phyloP scores from a whole-genome alignment of 768 basidiomycete species.

The Hemileccinum impolitum region DNA sequence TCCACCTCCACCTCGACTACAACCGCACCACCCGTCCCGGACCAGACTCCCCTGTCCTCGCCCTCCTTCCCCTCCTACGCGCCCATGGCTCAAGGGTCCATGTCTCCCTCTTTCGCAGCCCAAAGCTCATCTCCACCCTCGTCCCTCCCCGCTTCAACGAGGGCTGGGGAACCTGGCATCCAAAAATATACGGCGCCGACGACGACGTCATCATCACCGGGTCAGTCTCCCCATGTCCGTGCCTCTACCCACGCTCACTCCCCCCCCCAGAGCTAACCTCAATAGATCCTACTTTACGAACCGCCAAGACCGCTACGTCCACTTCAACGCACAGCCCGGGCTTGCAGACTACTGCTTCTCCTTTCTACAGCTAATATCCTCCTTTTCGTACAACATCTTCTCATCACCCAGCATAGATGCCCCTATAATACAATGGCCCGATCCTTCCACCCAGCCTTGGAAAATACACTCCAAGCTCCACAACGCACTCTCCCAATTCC shows the following conservation, averaged over 20 bases:
- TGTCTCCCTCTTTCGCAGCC: constrained; percentile 83
- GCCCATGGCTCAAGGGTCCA: constrained; percentile 70
- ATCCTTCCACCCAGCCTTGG: constrained; percentile 63
- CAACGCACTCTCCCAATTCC: constrained; percentile 56
- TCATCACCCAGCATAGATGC: constrained; percentile 36
- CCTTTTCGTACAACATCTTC: constrained; percentile 61
- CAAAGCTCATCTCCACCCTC: constrained; percentile 71
- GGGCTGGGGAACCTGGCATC: constrained; percentile 99
- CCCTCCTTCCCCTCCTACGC: constrained; percentile 70
- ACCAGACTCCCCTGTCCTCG: constrained; percentile 59
- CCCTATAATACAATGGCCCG: constrained; percentile 66
- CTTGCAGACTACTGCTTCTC: constrained; percentile 83
- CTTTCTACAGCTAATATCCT: constrained; percentile 64
- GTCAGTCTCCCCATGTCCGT: constrained; percentile 43
- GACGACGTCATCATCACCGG: constrained; percentile 91
- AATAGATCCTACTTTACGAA: constrained; percentile 92
- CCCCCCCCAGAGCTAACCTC: constrained; percentile 74
- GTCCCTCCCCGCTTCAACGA: constrained; percentile 95
- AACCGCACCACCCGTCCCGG: constrained; percentile 78
- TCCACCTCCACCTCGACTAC: constrained; percentile 76
- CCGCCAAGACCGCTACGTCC: constrained; percentile 92
- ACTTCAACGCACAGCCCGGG: constrained; percentile 55
- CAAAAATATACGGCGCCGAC: constrained; percentile 92
- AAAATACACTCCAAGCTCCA: constrained; percentile 60
- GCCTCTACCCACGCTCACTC: constrained; percentile 3